Base-by-base conservation (phyloP, 768 basidiomycete genomes). In the Rhodotorula babjevae region DNA sequence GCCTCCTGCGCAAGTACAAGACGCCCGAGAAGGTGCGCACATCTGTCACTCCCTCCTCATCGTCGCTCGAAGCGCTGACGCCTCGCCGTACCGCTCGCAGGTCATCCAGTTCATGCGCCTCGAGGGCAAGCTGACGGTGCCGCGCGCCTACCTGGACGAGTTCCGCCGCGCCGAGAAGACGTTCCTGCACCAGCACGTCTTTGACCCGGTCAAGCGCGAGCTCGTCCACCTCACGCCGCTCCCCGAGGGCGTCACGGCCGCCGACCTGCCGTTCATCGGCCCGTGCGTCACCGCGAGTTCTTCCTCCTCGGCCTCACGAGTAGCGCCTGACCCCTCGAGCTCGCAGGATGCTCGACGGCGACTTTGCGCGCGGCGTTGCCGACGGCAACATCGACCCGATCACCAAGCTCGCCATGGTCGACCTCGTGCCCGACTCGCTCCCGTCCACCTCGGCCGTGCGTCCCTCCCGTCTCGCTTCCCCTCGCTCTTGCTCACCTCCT, bases 161-260 rank as follows among this genome's bases (percentile, higher is more conserved):
- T 97, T 93, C 82, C 82, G 83, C 69, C 82, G 90, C 65, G 93
- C 96, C 11, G 93, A 98, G 80, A 88, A 89, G 75, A 94, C 92
- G 64, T 99, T 98, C 79, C 83, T 91, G 63, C 89, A 97, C 81
- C 96, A 98, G 78, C 84, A 93, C 67, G 93, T 97, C 53, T 99
- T 90, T 80, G 89, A 91, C 81, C 93, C 95, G 0, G 73, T 82
- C 31, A 74, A 82, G 47, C 84, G 88, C 80, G 83, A 80, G 67
- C 82, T 98, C 23, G 89, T 92, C 2, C 86, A 90, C 79, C 81
- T 98, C 69, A 87, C 85, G 36, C 86, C 87, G 3, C 78, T 85
- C 15, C 84, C 90, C 0, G 84, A 82, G 46, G 88, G 86, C 85
- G 85, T 86, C 75, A 83, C 84, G 25, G 85, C 85, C 68, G 83